These are phyloP conservation scores for Globisporangium barbulae DNA, from an alignment of 352 stramenopile genomes.

Conservation along the genomic window DNA sequence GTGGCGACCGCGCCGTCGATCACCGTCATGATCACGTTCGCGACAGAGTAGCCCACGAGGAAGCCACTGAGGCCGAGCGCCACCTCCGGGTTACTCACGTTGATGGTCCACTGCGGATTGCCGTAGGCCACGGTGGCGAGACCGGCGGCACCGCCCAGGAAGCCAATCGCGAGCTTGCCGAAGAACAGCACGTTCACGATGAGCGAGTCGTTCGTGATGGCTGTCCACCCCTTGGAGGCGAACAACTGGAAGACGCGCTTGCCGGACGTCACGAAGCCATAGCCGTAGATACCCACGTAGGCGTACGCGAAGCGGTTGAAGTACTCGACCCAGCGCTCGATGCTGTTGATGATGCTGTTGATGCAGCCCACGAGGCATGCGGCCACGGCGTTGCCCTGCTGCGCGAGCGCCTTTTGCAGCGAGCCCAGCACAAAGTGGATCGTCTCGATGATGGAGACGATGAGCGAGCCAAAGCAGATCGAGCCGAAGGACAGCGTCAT, in stretches of 20 bases:
- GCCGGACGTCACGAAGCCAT: conserved; percentile 46
- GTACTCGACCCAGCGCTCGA: conserved; percentile 64
- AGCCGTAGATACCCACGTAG: conserved; percentile 73
- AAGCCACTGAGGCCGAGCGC: conserved; percentile 45
- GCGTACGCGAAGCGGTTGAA: conserved; percentile 78
- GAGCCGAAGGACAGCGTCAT: conserved; percentile 82
- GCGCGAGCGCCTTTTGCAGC: conserved; percentile 35
- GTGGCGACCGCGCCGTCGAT: conserved; percentile 45
- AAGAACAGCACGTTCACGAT: conserved; percentile 62
- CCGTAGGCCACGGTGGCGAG: conserved; percentile 35
- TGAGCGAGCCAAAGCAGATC: conserved; percentile 82
- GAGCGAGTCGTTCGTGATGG: conserved; percentile 71
- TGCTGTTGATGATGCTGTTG: conserved; percentile 49
- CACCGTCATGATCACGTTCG: conserved; percentile 49
- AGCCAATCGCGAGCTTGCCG: conserved; percentile 51
- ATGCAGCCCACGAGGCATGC: conserved; percentile 44
- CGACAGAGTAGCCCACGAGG: conserved; percentile 46
- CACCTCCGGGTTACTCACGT: conserved; percentile 39
- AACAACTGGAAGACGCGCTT: conserved; percentile 58
- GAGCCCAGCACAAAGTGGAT: conserved; percentile 43
- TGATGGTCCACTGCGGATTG: conserved; percentile 37
- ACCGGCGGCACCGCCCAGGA: conserved; percentile 40
- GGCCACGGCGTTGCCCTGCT: conserved; percentile 53
- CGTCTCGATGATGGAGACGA: conserved; percentile 65
- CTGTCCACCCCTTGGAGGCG: conserved; percentile 46